These are phyloP conservation scores for Patellifolia procumbens DNA, from an alignment of 179 eudicot genomes.

Conservation along the genomic window DNA sequence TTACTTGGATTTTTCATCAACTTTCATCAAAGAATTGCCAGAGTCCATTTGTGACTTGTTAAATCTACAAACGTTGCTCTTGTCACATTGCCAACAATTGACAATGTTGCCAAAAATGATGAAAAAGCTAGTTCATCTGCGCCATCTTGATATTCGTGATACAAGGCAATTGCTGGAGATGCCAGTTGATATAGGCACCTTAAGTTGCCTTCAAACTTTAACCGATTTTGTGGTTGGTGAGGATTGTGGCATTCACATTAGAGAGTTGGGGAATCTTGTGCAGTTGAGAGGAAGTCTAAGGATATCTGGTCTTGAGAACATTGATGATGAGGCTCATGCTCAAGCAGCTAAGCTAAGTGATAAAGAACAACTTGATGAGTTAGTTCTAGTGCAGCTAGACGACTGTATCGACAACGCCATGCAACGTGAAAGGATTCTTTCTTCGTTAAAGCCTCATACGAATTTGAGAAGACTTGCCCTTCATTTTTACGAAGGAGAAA, in stretches of 20 bases:
- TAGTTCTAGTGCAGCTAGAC: not conserved
- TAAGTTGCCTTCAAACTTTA: conserved; percentile 8
- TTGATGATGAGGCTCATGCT: conserved; percentile 1
- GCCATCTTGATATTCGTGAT: conserved; percentile 10
- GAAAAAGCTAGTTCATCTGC: not conserved
- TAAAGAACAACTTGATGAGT: not conserved
- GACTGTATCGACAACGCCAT: too few relatives aligned
- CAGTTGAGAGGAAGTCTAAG: not conserved
- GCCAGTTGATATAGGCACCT: not conserved
- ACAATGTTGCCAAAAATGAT: not conserved
- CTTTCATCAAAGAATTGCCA: not conserved
- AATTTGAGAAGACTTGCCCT: not conserved
- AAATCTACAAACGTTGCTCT: conserved; percentile 4
- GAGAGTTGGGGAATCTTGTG: not conserved
- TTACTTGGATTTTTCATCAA: conserved; percentile 12
- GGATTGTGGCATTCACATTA: not conserved
- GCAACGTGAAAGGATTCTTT: not conserved
- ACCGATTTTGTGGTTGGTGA: conserved; percentile 2
- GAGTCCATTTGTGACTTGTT: conserved; percentile 1
- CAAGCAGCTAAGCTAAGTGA: not conserved
- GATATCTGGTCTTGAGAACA: not conserved
- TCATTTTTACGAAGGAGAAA: not conserved
- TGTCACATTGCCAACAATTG: not conserved
- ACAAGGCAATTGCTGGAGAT: conserved; percentile 12
- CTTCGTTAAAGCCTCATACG: conserved; percentile 2